A percentile compares a stretch with the other conserved stretches of the same genome.
Conservation (phyloP, 495 filamentous ascomycete genomes). For the Pyrenopolyporus hunteri region DNA sequence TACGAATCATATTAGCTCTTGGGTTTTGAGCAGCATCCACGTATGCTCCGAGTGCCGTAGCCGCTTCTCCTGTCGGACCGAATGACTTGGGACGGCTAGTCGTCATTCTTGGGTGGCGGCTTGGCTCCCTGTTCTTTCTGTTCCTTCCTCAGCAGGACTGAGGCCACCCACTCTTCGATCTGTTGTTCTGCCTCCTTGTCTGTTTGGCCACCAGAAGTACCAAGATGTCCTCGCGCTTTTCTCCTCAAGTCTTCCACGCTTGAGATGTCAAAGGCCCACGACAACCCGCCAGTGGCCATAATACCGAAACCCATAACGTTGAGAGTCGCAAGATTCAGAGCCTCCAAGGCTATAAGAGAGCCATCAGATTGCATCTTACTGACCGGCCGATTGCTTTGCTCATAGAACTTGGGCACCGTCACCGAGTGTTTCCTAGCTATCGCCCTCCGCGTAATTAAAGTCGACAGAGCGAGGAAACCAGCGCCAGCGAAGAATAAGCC, state of each 20-base stretch:
- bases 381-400: constrained; percentile 57
- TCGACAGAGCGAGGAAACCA: constrained; percentile 71
- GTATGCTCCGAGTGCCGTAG: not conserved
- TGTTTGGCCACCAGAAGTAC: constrained; percentile 49
- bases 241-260: constrained; percentile 69
- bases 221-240: constrained; percentile 55
- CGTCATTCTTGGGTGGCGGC: constrained; percentile 8
- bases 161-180: constrained; percentile 74
- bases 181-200: constrained; percentile 68
- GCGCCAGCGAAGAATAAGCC: constrained; percentile 73
- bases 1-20: constrained; percentile 4
- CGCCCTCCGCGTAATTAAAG: constrained; percentile 72
- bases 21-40: not conserved
- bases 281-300: constrained; percentile 67
- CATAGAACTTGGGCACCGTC: constrained; percentile 69
- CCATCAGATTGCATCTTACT: constrained; percentile 33
- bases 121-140: constrained; percentile 17
- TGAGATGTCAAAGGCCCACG: constrained; percentile 76
- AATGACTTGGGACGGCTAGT: constrained; percentile 5
- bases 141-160: constrained; percentile 61
- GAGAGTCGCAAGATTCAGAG: constrained; percentile 81
- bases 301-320: constrained; percentile 75
- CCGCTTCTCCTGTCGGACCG: constrained; percentile 2
- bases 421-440: constrained; percentile 59
- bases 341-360: constrained; percentile 71